Base-by-base conservation (phyloP, 1,284 basidiomycete genomes). In the Agaricales sp. region DNA sequence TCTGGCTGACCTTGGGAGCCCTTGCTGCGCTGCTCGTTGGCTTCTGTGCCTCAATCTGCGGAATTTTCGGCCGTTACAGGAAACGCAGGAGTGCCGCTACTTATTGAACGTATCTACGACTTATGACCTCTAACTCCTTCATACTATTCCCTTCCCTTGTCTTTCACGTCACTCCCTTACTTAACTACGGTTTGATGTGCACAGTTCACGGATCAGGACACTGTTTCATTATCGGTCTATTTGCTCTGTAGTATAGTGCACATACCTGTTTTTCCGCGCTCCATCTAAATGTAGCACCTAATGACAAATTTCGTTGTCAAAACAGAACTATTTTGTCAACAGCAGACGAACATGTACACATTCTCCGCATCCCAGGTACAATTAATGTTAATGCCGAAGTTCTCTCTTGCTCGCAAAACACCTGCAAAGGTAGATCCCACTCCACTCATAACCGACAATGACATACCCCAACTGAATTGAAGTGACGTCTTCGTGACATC, bases 1-100 rank as follows among this genome's bases (percentile, higher is more conserved):
- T 77, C 56, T 87, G 82, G 87, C 58, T 92, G 51, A 84, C 82
- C 1, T 73, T 90, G 46, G 87, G 77, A 52, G 87, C 84, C 0
- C 67, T 85, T 43, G 73, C 76, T 21, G 70, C 86, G 0, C 73
- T 91, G 48, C 55, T 81, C 41, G 53, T 87, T 13, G 79, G 75
- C 18, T 82, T 80, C 63, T 84, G 82, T 64, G 71, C 77, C 1
- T 73, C 78, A 20, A 69, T 74, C 3, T 80, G 78, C 57, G 87
- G 86, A 30, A 69, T 78, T 47, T 87, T 82, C 57, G 84, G 85
- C 3, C 68, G 75, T 53, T 88, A 83, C 63, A 70, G 74, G 53
- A 67, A 55, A 51, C 61, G 62, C 41, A 63, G 63, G 45, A 61
- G 62, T 43, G 52, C 52, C 3, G 19, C 43, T 21, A 11, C 11